Evolutionary conservation across 2,329 filamentous ascomycete species (phyloP).

Genomic region (Diplodia mutila): DNA sequence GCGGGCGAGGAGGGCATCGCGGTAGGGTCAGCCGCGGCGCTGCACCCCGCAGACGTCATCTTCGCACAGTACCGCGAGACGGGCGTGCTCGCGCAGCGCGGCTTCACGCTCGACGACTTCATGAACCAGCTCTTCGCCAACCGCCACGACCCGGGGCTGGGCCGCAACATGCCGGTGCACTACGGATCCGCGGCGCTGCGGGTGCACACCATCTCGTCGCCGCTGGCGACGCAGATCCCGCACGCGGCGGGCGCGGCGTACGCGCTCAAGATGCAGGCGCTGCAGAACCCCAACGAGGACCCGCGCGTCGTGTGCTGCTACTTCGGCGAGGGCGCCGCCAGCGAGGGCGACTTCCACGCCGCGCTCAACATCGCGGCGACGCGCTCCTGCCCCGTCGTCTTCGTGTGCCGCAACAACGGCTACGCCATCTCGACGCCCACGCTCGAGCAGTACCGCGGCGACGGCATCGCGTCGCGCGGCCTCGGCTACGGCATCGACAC

Average conservation of each 20-base stretch:
- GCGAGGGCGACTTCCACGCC: slow-evolving; percentile 89
- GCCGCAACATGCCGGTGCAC: slow-evolving; percentile 96
- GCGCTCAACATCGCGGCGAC: slow-evolving; percentile 91
- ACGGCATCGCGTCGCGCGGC: slow-evolving; percentile 85
- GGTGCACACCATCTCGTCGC: slow-evolving; percentile 87
- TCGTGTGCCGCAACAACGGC: slow-evolving; percentile 91
- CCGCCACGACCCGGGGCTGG: slow-evolving; percentile 74
- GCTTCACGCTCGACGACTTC: slow-evolving; percentile 84
- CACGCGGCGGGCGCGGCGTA: slow-evolving; percentile 88
- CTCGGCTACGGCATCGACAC: slow-evolving; percentile 94
- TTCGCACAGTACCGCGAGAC: slow-evolving; percentile 96
- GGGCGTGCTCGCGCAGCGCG: slow-evolving; percentile 86
- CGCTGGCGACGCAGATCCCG: slow-evolving; percentile 85
- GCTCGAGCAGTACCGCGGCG: slow-evolving; percentile 86
- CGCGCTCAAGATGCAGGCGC: slow-evolving; percentile 78
- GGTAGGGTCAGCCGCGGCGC: slow-evolving; percentile 81
- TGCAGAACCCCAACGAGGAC: slow-evolving; percentile 65
- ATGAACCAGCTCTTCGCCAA: slow-evolving; percentile 97
- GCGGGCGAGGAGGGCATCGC: slow-evolving; percentile 94
- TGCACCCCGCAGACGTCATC: slow-evolving; percentile 83
- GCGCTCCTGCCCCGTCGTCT: slow-evolving; percentile 81
- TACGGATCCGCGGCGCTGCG: slow-evolving; percentile 85
- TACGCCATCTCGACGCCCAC: slow-evolving; percentile 91
- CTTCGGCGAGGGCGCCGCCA: slow-evolving; percentile 89
- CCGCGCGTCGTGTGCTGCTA: slow-evolving; percentile 75